phyloP scores from a whole-genome alignment of 306 rosid genomes.

The Gastrolobium villosum region DNA sequence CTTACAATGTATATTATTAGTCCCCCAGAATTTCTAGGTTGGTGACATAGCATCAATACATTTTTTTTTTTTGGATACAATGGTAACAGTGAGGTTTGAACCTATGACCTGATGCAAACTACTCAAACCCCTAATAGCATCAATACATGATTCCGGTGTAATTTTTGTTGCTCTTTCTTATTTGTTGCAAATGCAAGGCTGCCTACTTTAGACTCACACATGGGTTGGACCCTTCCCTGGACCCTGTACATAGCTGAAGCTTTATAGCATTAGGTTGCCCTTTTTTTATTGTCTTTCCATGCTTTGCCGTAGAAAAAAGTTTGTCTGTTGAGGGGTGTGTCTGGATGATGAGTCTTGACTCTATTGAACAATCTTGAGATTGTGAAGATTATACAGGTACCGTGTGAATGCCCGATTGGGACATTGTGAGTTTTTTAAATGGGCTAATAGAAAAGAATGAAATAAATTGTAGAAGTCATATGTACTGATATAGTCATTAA shows the following conservation, averaged over 20 bases:
- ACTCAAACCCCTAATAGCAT: no score
- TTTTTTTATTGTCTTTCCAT: constrained; percentile 1
- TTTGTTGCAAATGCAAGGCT: no score
- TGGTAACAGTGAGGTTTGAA: no score
- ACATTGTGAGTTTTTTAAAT: not conserved
- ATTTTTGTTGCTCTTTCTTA: no score
- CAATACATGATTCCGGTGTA: no score
- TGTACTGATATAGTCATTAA: not conserved
- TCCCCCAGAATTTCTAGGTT: constrained; percentile 29
- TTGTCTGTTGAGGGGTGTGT: not conserved
- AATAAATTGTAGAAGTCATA: not conserved
- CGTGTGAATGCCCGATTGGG: constrained; percentile 14
- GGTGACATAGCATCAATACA: not conserved
- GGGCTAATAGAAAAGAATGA: not conserved
- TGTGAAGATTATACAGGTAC: not conserved
- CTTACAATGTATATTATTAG: constrained; percentile 1
- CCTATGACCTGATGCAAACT: no score
- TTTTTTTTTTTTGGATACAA: not conserved
- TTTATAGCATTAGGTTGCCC: not conserved
- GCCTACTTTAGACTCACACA: no score
- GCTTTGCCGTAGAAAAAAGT: constrained; percentile 12
- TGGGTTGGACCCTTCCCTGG: no score
- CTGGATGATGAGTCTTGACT: constrained; percentile 26
- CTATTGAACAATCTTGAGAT: not conserved
- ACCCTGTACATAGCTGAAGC: no score